A percentile compares a stretch with the other conserved stretches of the same genome.
These are phyloP conservation scores for Penicillium psychrosexuale DNA, from an alignment of 2,329 filamentous ascomycete genomes.

Conservation along the genomic window DNA sequence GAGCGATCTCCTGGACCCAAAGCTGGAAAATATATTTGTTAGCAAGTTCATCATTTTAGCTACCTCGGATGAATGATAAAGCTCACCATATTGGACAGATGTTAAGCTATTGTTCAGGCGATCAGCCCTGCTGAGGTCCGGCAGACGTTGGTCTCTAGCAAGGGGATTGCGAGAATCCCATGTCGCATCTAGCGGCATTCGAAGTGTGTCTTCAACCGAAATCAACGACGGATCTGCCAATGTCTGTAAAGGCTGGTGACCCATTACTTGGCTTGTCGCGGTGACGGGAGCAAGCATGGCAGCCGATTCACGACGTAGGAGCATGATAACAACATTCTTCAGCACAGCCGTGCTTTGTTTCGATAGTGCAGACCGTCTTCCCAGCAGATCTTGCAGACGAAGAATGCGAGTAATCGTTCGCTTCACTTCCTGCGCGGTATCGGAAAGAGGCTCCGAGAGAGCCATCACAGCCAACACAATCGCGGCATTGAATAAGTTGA, in stretches of 20 bases:
- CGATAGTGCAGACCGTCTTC: conserved; percentile 34
- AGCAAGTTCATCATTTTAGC: background rate
- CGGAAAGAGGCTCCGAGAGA: conserved; percentile 43
- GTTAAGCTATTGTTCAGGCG: conserved; percentile 25
- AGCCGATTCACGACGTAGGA: conserved; percentile 25
- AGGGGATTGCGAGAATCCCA: conserved; percentile 8
- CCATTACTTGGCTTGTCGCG: background rate
- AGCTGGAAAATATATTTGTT: background rate
- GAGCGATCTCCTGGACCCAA: conserved; percentile 11
- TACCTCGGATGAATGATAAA: background rate
- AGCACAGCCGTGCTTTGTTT: conserved; percentile 32
- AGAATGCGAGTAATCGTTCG: conserved; percentile 45
- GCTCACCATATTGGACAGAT: conserved; percentile 24
- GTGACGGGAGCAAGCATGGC: conserved; percentile 24
- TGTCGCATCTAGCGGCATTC: conserved; percentile 18
- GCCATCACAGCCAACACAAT: conserved; percentile 45
- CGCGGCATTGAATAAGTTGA: conserved; percentile 47
- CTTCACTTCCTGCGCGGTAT: conserved; percentile 44
- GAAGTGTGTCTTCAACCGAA: conserved; percentile 26
- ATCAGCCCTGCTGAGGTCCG: conserved; percentile 11
- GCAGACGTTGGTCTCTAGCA: conserved; percentile 2
- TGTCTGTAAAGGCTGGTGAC: background rate
- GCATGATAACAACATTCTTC: conserved; percentile 25
- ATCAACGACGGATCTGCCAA: conserved; percentile 1
- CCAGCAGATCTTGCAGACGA: conserved; percentile 40